Percentiles rank a stretch among this genome's conserved stretches.
Evolutionary conservation across 2,329 filamentous ascomycete genomes (phyloP).

Genomic region (Penicillium sp.): DNA sequence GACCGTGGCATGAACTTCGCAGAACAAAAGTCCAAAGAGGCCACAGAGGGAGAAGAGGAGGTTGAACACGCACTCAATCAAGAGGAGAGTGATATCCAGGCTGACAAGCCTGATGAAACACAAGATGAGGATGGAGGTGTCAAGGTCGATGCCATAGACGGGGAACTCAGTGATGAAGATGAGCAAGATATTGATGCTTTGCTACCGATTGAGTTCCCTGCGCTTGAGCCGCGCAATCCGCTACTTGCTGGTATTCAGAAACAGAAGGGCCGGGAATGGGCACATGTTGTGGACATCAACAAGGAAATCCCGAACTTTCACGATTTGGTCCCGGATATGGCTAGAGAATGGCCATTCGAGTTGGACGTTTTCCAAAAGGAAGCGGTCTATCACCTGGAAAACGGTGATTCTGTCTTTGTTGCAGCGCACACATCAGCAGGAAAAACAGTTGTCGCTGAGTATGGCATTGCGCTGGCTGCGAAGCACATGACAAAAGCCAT

Average conservation of each 20-base stretch:
- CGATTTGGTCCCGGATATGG: conserved; percentile 94
- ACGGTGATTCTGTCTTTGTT: conserved; percentile 95
- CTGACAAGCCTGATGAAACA: conserved; percentile 53
- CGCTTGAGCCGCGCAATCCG: conserved; percentile 78
- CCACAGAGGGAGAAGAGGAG: conserved; percentile 66
- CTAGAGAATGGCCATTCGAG: conserved; percentile 93
- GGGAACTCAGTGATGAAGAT: conserved; percentile 34
- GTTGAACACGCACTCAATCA: conserved; percentile 64
- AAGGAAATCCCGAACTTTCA: conserved; percentile 90
- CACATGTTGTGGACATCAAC: conserved; percentile 96
- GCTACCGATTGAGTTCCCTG: conserved; percentile 88
- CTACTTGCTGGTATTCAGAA: conserved; percentile 71
- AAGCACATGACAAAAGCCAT: conserved; percentile 99
- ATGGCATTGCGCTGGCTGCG: conserved; percentile 92
- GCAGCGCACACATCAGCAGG: conserved; percentile 96
- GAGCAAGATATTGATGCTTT: conserved; percentile 75
- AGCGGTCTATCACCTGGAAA: conserved; percentile 94
- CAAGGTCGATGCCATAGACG: conserved; percentile 27
- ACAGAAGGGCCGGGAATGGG: conserved; percentile 84
- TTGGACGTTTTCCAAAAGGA: conserved; percentile 98
- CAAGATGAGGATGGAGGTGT: conserved; percentile 5
- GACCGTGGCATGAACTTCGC: conserved; percentile 73
- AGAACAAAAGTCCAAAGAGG: conserved; percentile 58
- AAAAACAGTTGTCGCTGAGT: conserved; percentile 97
- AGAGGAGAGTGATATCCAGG: conserved; percentile 43